These are phyloP conservation scores for Thraustochytrium striatum DNA, from an alignment of 352 stramenopile species.

Conservation along the genomic window DNA sequence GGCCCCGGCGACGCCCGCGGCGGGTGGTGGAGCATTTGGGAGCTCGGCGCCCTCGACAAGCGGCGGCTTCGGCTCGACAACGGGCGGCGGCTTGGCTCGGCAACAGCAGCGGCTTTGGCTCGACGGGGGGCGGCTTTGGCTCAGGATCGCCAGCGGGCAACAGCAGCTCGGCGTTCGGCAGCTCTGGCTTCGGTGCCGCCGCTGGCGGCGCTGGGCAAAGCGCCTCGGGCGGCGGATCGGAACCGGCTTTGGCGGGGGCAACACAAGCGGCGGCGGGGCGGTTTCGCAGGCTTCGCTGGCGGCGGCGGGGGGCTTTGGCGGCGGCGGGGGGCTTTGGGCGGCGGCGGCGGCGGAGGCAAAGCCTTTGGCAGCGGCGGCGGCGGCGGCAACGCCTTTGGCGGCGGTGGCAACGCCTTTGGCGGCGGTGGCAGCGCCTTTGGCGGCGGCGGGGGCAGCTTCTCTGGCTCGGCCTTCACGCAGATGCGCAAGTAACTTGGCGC, in stretches of 20 bases:
- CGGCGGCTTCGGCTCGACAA: background rate
- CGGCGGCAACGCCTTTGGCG: background rate
- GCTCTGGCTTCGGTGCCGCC: background rate
- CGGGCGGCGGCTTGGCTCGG: background rate
- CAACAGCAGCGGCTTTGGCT: constrained; percentile 6
- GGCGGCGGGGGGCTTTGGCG: background rate
- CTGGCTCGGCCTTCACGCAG: too few species aligned
- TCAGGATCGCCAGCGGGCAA: too few species aligned
- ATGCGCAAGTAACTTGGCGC: background rate
- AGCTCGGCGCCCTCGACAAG: background rate
- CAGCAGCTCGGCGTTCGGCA: background rate
- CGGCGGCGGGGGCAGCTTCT: background rate
- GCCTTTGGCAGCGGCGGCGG: too few species aligned
- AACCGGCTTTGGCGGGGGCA: background rate
- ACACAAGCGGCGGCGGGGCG: background rate
- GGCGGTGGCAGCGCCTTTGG: background rate
- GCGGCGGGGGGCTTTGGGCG: background rate
- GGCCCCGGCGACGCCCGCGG: background rate
- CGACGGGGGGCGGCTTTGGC: background rate
- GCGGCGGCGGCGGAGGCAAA: background rate
- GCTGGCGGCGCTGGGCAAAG: background rate
- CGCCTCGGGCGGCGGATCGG: background rate
- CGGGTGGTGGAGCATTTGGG: constrained; percentile 2
- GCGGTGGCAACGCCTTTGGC: background rate
- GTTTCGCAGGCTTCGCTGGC: background rate